phyloP scores from a whole-genome alignment of 345 rosid species.

The Acer yangbiense region DNA sequence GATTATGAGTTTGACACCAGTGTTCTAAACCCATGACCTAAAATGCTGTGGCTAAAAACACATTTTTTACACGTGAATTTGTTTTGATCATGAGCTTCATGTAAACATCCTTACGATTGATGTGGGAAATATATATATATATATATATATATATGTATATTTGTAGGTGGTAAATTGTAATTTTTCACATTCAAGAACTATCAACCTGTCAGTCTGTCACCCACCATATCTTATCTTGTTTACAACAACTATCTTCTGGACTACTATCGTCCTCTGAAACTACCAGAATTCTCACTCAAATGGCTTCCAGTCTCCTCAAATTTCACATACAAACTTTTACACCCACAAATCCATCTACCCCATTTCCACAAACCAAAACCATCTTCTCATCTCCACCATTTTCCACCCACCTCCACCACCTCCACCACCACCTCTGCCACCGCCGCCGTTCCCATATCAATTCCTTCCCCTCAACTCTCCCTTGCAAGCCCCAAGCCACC shows the following conservation, averaged over 20 bases:
- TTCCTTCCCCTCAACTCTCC: constrained; percentile 16
- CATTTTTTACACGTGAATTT: too few relatives aligned
- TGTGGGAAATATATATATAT: neutral
- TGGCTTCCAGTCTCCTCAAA: constrained; percentile 45
- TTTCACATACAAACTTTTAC: constrained; percentile 31
- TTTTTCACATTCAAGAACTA: neutral
- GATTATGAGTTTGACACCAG: too few relatives aligned
- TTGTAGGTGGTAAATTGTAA: constrained; percentile 1
- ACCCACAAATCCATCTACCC: constrained; percentile 14
- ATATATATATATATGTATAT: too few relatives aligned
- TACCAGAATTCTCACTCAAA: neutral
- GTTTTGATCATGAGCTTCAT: too few relatives aligned
- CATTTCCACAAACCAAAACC: constrained; percentile 13
- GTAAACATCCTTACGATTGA: too few relatives aligned
- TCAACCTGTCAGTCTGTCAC: neutral
- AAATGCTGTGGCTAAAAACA: too few relatives aligned
- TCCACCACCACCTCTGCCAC: neutral
- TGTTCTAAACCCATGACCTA: too few relatives aligned
- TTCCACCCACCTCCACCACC: constrained; percentile 14
- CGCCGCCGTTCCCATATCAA: constrained; percentile 7
- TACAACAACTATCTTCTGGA: neutral
- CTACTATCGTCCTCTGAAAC: neutral
- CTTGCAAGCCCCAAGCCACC: constrained; percentile 34
- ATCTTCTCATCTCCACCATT: constrained; percentile 10
- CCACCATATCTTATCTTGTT: neutral